Evolutionary conservation across 192 early-diverging fungal species (phyloP).

Genomic region (Martensiomyces pterosporus): DNA sequence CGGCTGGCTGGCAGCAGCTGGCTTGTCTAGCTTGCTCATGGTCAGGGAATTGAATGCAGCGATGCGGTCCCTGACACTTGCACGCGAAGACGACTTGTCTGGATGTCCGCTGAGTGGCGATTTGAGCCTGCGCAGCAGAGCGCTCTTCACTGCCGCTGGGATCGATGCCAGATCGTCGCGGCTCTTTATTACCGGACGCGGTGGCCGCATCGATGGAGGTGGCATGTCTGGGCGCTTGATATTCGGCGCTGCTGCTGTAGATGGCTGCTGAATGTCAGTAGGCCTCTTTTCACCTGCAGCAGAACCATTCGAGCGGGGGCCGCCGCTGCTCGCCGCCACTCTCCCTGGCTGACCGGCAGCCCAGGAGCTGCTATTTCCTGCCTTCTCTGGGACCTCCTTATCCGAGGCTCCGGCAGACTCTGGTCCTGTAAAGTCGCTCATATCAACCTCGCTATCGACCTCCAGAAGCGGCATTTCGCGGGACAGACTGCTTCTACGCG

Average conservation of each 20-base stretch:
- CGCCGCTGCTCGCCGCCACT: no score
- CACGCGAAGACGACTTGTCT: constrained; percentile 13
- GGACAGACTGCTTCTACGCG: constrained; percentile 6
- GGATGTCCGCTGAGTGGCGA: constrained; percentile 25
- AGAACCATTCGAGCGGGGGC: no score
- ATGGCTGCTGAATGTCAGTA: no score
- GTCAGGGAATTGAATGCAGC: constrained; percentile 27
- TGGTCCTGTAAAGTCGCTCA: neutral
- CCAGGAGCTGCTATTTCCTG: no score
- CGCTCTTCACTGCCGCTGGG: constrained; percentile 29
- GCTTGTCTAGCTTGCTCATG: constrained; percentile 1
- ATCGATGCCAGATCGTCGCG: neutral
- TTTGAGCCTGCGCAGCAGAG: constrained; percentile 25
- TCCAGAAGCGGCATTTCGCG: constrained; percentile 5
- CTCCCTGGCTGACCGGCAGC: no score
- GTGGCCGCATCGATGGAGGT: constrained; percentile 25
- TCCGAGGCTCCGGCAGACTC: constrained; percentile 2
- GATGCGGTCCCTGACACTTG: constrained; percentile 39
- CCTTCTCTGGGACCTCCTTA: no score
- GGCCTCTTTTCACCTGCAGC: no score
- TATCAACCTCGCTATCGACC: neutral
- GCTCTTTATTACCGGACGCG: constrained; percentile 1
- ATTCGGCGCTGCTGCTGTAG: neutral
- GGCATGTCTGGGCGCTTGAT: constrained; percentile 32
- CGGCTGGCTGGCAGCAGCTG: no score